Percentiles rank a stretch among this genome's conserved stretches.
These are phyloP conservation scores for Fusarium sp. DNA, from an alignment of 2,329 filamentous ascomycete species.

Conservation along the genomic window DNA sequence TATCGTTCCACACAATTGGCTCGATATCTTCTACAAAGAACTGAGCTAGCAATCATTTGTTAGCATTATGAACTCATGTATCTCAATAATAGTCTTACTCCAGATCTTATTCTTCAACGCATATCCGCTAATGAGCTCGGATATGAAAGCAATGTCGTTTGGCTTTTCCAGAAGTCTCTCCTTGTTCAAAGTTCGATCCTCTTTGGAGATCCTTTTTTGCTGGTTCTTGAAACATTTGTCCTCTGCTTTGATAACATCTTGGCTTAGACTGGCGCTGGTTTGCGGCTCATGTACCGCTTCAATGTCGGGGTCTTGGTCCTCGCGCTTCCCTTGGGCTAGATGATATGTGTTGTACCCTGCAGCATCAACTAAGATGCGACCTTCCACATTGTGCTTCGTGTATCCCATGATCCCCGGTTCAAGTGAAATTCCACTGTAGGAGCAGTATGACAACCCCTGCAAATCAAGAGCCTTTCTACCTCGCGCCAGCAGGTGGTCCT, in stretches of 20 bases:
- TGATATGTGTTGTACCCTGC: constrained; percentile 57
- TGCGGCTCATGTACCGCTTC: constrained; percentile 36
- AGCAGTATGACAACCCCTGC: constrained; percentile 55
- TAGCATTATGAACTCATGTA: background rate
- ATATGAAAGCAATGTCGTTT: constrained; percentile 56
- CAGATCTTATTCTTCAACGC: constrained; percentile 60
- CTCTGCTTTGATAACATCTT: constrained; percentile 6
- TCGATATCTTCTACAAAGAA: constrained; percentile 57
- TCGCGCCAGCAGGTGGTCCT: constrained; percentile 47
- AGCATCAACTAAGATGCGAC: constrained; percentile 55
- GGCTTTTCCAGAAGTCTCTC: constrained; percentile 52
- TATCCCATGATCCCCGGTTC: too few relatives aligned
- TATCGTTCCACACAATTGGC: constrained; percentile 58
- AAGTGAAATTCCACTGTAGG: constrained; percentile 49
- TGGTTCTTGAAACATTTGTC: background rate
- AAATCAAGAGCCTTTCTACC: constrained; percentile 56
- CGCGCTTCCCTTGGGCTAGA: constrained; percentile 50
- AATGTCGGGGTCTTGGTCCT: constrained; percentile 48
- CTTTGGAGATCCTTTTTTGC: constrained; percentile 47
- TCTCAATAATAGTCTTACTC: constrained; percentile 47
- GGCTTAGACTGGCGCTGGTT: constrained; percentile 5
- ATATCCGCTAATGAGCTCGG: constrained; percentile 57
- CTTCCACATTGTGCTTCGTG: constrained; percentile 53
- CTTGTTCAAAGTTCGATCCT: constrained; percentile 54
- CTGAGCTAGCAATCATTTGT: constrained; percentile 35